phyloP scores from a whole-genome alignment of 768 basidiomycete species.

The Auriscalpium vulgare region DNA sequence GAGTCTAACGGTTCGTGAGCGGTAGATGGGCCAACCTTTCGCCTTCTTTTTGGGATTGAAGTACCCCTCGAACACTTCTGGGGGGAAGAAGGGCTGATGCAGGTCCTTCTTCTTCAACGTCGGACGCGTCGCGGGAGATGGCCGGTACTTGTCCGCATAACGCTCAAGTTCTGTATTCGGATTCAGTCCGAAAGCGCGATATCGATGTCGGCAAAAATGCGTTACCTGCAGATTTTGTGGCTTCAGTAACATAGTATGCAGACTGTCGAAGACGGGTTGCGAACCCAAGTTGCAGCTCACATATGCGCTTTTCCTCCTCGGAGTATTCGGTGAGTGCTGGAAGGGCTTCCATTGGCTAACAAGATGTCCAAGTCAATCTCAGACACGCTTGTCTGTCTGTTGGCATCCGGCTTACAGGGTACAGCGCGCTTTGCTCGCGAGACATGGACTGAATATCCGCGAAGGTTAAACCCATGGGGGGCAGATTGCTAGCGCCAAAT shows the following conservation, averaged over 20 bases:
- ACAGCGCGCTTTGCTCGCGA: constrained; percentile 68
- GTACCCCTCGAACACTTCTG: constrained; percentile 66
- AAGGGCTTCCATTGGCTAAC: constrained; percentile 53
- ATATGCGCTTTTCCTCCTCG: constrained; percentile 56
- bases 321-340: constrained; percentile 65
- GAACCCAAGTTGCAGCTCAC: constrained; percentile 61
- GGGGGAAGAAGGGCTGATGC: constrained; percentile 71
- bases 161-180: constrained; percentile 54
- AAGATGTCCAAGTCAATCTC: constrained; percentile 4
- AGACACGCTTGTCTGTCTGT: background rate
- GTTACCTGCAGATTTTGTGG: constrained; percentile 54
- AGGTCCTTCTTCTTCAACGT: constrained; percentile 62
- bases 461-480: constrained; percentile 76
- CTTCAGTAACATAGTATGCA: constrained; percentile 68
- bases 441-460: constrained; percentile 73
- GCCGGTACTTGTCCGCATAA: constrained; percentile 80
- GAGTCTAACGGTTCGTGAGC: background rate
- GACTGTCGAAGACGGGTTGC: constrained; percentile 58
- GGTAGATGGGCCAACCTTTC: constrained; percentile 30
- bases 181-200: background rate
- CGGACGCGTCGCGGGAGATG: constrained; percentile 51
- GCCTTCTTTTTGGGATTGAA: constrained; percentile 70
- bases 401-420: constrained; percentile 52
- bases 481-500: constrained; percentile 31
- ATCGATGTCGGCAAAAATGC: too few species aligned